Conservation (phyloP, 345 rosid species). For the Eucalyptus cloeziana region DNA sequence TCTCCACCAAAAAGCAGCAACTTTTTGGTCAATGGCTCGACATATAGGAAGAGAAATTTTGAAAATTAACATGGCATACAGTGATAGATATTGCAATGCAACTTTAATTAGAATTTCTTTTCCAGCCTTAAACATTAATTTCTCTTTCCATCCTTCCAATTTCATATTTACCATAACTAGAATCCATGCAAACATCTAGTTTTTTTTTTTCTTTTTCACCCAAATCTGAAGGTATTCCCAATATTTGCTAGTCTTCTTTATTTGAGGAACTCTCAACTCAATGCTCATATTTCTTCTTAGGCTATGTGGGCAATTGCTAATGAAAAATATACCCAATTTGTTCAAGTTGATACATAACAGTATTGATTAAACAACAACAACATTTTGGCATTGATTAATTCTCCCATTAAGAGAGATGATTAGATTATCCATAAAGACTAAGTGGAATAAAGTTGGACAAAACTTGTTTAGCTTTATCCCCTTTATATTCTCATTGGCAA, state of each 20-base stretch:
- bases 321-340: too few species aligned
- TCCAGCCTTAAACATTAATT: not conserved
- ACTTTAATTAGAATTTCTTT: not conserved
- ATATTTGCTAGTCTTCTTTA: not conserved
- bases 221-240: not conserved
- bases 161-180: not conserved
- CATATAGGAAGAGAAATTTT: too few species aligned
- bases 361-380: not conserved
- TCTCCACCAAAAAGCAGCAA: not conserved
- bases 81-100: rapidly evolving
- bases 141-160: not conserved
- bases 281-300: not conserved
- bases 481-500: not conserved
- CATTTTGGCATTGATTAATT: too few species aligned
- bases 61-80: not conserved
- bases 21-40: not conserved
- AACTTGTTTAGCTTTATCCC: not conserved
- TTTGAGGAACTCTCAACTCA: not conserved
- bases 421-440: not conserved
- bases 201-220: rapidly evolving
- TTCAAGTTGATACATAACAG: not conserved
- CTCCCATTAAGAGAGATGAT: not conserved
- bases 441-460: too few species aligned
- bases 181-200: rapidly evolving
- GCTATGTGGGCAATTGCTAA: not conserved